Base-by-base conservation (phyloP, 1,139 yeast genomes). In the Saccharomyces hybrid region DNA sequence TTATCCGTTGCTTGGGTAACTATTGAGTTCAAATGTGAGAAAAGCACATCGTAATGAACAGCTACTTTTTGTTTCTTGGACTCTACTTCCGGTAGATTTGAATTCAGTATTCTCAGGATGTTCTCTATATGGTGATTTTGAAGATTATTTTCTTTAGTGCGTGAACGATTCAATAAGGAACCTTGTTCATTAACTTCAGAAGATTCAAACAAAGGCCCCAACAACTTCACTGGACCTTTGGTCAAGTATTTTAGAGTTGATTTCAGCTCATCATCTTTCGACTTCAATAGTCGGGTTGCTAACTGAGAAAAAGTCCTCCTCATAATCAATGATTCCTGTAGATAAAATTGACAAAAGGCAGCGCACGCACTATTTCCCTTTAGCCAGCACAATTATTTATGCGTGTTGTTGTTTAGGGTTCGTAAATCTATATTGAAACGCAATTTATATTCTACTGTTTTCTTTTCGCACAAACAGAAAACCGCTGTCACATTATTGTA, bases 31-130 rank as follows among this genome's bases (percentile, higher is more conserved):
- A 68, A 52, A 34, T 64, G 63, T 7, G 60, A 55, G 56, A 65
- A 62, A 44, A 65, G 58, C 6, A 65, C 48, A 46, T 66, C 65
- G 50, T 68, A 68, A 52, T 68, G 71, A 1, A 58, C 58, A 27
- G 66, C 63, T 8, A 65, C 62, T 32, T 58, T 60, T 49, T 53
- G 54, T 51, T 59, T 60, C 34, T 60, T 58, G 7, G 51, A 47
- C n/a, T 61, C 60, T 8, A 61, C 62, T 32, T 62, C 62, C 1
- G 70, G 69, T 47, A 68, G 55, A 14, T 64, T 61, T 2, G 64
- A 56, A 54, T 68, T 68, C 46, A 68, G 52, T 9, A 66, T 53
- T 32, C 63, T 61, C 20, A 66, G 56, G 13, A 68, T 58, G 42
- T 62, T 58, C 20, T 68, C 64, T 7, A 66, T 64, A 51, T 65